Percentiles rank a stretch among this genome's conserved stretches.
Evolutionary conservation across 805 yeast species (phyloP).

Genomic region (Hanseniaspora thailandica): DNA sequence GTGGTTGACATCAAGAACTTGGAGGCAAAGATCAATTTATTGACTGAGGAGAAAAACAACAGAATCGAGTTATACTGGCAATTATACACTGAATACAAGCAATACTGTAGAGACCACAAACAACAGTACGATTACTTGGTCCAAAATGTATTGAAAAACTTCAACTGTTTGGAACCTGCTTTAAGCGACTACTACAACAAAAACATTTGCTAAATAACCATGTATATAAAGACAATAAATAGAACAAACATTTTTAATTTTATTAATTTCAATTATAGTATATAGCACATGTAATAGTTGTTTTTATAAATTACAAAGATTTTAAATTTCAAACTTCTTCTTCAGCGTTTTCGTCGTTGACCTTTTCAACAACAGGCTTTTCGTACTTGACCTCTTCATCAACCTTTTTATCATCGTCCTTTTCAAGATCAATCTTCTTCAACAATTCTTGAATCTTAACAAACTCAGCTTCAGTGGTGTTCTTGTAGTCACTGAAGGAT

Average conservation of each 20-base stretch:
- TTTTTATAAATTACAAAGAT: too few species aligned
- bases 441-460: too few species aligned
- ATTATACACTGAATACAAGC: conserved; percentile 41
- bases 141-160: conserved; percentile 36
- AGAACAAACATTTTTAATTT: background rate
- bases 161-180: conserved; percentile 32
- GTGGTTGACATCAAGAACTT: conserved; percentile 18
- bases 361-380: too few species aligned
- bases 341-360: too few species aligned
- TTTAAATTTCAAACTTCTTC: too few species aligned
- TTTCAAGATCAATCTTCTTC: too few species aligned
- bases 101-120: conserved; percentile 36
- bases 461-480: too few species aligned
- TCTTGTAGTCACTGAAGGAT: too few species aligned
- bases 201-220: background rate
- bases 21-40: background rate
- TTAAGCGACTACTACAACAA: conserved; percentile 30
- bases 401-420: too few species aligned
- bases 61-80: conserved; percentile 46
- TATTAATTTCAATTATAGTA: too few species aligned
- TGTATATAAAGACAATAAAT: background rate
- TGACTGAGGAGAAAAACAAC: conserved; percentile 26
- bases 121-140: conserved; percentile 38
- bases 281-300: too few species aligned
- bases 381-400: too few species aligned